These are phyloP conservation scores for Mucor racemosus DNA, from an alignment of 371 early-diverging fungal species.

Conservation along the genomic window DNA sequence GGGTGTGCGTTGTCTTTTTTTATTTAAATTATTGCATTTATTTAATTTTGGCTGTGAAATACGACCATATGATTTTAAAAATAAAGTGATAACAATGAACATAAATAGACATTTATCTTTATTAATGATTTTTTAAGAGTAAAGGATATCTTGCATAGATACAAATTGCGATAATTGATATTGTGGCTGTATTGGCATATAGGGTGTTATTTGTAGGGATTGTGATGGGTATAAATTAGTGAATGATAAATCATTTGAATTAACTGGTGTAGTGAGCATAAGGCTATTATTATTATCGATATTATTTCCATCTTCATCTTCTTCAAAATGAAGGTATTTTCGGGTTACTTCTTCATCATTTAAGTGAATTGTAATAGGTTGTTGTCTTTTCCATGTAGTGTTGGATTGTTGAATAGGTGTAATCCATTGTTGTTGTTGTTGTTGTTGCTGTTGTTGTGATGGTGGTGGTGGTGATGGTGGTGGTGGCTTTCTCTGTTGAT, in stretches of 20 bases:
- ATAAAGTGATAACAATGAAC: background rate
- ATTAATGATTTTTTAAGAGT: slow-evolving; percentile 18
- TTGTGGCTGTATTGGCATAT: background rate
- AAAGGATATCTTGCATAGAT: slow-evolving; percentile 38
- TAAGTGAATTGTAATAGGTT: slow-evolving; percentile 28
- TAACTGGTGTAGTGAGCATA: background rate
- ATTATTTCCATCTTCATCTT: background rate
- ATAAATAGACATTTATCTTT: background rate
- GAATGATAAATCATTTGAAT: background rate
- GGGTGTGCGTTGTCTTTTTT: too few relatives aligned
- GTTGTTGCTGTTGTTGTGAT: too few relatives aligned
- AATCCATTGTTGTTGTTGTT: background rate
- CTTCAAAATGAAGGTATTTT: slow-evolving; percentile 15
- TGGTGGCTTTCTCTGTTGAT: background rate
- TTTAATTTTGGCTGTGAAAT: too few relatives aligned
- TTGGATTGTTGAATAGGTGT: background rate
- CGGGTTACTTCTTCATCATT: slow-evolving; percentile 31
- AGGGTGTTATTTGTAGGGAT: background rate
- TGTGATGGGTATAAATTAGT: background rate
- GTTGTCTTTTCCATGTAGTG: slow-evolving; percentile 1
- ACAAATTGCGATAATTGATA: slow-evolving; percentile 23
- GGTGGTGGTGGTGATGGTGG: background rate
- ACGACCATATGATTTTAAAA: too few relatives aligned
- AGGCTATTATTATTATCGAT: background rate
- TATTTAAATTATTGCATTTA: too few relatives aligned